These are phyloP conservation scores for Claviceps sp. DNA, from an alignment of 2,329 filamentous ascomycete species.

Conservation along the genomic window DNA sequence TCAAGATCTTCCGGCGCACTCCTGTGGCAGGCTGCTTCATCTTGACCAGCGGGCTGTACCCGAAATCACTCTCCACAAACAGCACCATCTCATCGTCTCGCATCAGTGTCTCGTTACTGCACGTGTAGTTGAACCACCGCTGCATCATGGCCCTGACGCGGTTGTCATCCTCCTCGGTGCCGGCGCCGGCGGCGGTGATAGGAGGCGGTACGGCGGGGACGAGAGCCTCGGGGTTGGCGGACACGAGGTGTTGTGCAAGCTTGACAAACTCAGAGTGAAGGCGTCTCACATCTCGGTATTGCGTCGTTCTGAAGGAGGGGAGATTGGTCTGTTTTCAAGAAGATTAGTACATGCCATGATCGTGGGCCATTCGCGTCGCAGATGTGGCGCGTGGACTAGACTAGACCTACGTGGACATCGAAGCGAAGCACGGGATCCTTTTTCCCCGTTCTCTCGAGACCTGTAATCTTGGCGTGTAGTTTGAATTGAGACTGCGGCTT, in stretches of 20 bases:
- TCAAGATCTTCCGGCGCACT: constrained; percentile 85
- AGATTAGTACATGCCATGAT: too few relatives aligned
- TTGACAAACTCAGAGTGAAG: constrained; percentile 94
- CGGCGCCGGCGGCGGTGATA: constrained; percentile 85
- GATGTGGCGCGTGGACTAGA: too few relatives aligned
- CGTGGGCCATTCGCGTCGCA: too few relatives aligned
- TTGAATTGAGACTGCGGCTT: constrained; percentile 59
- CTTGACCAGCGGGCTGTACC: constrained; percentile 88
- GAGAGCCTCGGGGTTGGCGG: constrained; percentile 90
- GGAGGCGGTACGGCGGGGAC: constrained; percentile 91
- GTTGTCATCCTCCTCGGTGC: constrained; percentile 88
- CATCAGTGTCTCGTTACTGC: constrained; percentile 83
- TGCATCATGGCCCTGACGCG: constrained; percentile 84
- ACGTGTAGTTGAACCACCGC: constrained; percentile 89
- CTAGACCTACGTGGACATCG: constrained; percentile 69
- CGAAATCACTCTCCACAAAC: constrained; percentile 98
- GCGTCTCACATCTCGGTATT: constrained; percentile 93
- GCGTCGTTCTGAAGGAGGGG: constrained; percentile 93
- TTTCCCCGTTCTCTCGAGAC: constrained; percentile 80
- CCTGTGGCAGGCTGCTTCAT: constrained; percentile 96
- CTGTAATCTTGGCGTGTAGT: constrained; percentile 89
- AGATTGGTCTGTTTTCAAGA: constrained; percentile 66
- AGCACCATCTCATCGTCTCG: constrained; percentile 93
- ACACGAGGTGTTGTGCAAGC: constrained; percentile 89
- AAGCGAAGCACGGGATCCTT: constrained; percentile 93